A percentile compares a stretch with the other conserved stretches of the same genome.
These are phyloP conservation scores for Ploettnerulaceae sp. DNA, from an alignment of 2,329 filamentous ascomycete species.

Conservation along the genomic window DNA sequence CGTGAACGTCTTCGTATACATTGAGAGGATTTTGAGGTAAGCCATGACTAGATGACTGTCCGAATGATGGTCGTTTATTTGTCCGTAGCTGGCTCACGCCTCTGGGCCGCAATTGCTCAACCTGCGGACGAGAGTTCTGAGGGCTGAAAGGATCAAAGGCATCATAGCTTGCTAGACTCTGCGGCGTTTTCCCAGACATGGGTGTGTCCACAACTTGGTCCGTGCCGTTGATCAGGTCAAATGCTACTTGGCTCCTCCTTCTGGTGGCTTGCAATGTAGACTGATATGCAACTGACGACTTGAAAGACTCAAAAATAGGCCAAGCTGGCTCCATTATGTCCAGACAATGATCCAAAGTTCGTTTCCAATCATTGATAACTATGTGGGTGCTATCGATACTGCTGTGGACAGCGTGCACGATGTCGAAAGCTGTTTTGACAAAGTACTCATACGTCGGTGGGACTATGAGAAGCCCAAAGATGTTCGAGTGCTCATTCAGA, in stretches of 20 bases:
- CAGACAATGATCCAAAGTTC: conserved; percentile 28
- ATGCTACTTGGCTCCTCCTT: conserved; percentile 29
- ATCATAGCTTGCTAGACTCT: conserved; percentile 24
- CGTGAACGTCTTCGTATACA: conserved; percentile 24
- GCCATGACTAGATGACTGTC: conserved; percentile 17
- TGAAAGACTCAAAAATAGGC: conserved; percentile 27
- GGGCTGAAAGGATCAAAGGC: conserved; percentile 21
- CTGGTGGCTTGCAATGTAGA: conserved; percentile 12
- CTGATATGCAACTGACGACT: conserved; percentile 18
- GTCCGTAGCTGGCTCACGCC: not conserved
- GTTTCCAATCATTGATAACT: conserved; percentile 30
- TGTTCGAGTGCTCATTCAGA: conserved; percentile 37
- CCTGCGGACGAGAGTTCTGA: conserved; percentile 17
- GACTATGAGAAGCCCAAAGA: conserved; percentile 37
- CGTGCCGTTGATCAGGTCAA: conserved; percentile 27
- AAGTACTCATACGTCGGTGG: conserved; percentile 40
- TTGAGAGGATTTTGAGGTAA: conserved; percentile 19
- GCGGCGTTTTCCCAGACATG: conserved; percentile 25
- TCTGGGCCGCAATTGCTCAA: not conserved
- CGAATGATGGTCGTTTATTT: conserved; percentile 18
- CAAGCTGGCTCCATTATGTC: conserved; percentile 29
- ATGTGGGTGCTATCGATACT: conserved; percentile 31
- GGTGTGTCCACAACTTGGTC: conserved; percentile 24
- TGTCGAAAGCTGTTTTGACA: conserved; percentile 34
- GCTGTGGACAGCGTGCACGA: conserved; percentile 27